These are phyloP conservation scores for Gautieria morchelliformis DNA, from an alignment of 768 basidiomycete genomes.

Conservation along the genomic window DNA sequence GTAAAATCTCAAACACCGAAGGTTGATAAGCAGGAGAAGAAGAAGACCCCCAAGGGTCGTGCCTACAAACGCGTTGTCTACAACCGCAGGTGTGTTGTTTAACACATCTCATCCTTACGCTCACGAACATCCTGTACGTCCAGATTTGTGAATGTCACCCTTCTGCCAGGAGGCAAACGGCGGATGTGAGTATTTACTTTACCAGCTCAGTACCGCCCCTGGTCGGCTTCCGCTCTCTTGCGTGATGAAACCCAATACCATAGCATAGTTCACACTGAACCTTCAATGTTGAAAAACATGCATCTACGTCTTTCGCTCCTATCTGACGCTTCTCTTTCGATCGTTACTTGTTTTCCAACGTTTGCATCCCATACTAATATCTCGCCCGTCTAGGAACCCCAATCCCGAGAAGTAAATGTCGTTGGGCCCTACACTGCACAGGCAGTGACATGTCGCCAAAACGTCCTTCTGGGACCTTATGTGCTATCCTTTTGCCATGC, in stretches of 20 bases:
- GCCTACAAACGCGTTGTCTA: constrained; percentile 94
- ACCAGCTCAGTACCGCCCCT: not conserved
- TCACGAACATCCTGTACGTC: not conserved
- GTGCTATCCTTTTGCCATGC: not conserved
- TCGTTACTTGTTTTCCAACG: constrained; percentile 1
- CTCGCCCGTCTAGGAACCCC: constrained; percentile 38
- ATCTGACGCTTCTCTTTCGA: constrained; percentile 55
- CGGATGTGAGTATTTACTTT: constrained; percentile 68
- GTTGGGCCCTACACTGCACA: not conserved
- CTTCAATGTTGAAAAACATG: constrained; percentile 68
- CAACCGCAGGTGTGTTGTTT: constrained; percentile 35
- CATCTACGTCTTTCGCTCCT: constrained; percentile 99
- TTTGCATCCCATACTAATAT: not conserved
- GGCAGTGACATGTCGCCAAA: not conserved
- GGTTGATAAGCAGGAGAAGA: constrained; percentile 98
- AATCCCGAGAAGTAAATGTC: constrained; percentile 51
- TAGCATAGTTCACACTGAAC: constrained; percentile 98
- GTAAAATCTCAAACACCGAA: constrained; percentile 98
- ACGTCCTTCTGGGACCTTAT: not conserved
- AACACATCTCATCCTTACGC: no score
- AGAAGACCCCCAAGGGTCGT: constrained; percentile 94
- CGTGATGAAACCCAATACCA: constrained; percentile 52
- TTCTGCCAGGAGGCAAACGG: constrained; percentile 85
- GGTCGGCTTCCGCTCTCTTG: not conserved
- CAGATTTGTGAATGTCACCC: constrained; percentile 91